A percentile compares a stretch with the other conserved stretches of the same genome.
Conservation (phyloP, 805 yeast species). For the Kodamaea neixiangensis region DNA sequence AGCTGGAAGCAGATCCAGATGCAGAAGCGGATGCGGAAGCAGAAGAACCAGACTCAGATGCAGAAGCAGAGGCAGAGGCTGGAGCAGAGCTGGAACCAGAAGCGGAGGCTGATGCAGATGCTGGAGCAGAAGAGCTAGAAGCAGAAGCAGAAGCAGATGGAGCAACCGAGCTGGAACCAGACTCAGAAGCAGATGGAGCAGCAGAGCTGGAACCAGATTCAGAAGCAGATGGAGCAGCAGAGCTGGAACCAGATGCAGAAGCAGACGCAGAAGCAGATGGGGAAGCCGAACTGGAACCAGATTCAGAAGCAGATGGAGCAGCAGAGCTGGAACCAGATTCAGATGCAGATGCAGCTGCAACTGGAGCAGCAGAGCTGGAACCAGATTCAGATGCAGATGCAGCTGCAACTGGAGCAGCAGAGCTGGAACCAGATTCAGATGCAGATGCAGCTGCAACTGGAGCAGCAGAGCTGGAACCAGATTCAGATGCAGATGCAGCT, state of each 20-base stretch:
- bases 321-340: constrained; percentile 22
- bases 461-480: constrained; percentile 15
- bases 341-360: constrained; percentile 19
- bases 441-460: not conserved
- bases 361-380: not conserved
- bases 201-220: constrained; percentile 22
- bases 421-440: constrained; percentile 1
- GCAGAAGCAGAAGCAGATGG: constrained; percentile 37
- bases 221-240: constrained; percentile 18
- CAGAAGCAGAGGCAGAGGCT: constrained; percentile 31
- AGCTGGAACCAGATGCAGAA: not conserved
- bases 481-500: not conserved
- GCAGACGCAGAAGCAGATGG: constrained; percentile 6
- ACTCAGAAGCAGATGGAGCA: constrained; percentile 12
- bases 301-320: not conserved
- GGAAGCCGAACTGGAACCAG: constrained; percentile 7
- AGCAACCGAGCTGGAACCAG: constrained; percentile 16
- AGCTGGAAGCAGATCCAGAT: constrained; percentile 38
- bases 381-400: constrained; percentile 1
- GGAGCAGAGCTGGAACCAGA: constrained; percentile 23
- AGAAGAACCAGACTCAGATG: constrained; percentile 20
- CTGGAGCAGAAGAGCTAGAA: constrained; percentile 30
- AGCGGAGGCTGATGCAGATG: constrained; percentile 36
- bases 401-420: constrained; percentile 16
- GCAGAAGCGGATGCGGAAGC: constrained; percentile 32